Percentiles rank a stretch among this genome's conserved stretches.
These are phyloP conservation scores for Elaeis oleifera DNA, from an alignment of 202 grass and related monocot species.

Conservation along the genomic window DNA sequence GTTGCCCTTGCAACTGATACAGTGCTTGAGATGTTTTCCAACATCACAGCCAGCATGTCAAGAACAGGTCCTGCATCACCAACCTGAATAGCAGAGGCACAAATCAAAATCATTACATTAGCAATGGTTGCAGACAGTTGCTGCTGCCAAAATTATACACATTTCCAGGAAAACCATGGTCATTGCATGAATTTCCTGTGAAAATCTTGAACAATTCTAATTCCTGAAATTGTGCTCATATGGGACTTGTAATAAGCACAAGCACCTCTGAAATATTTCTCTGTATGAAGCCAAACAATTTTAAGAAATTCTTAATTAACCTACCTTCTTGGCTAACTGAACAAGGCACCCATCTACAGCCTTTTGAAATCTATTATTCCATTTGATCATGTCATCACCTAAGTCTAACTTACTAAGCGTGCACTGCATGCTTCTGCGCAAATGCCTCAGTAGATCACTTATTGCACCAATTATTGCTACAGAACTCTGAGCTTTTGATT, in stretches of 20 bases:
- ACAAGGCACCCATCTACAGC: slow-evolving; percentile 69
- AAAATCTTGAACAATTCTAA: too few species aligned
- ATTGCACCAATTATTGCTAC: slow-evolving; percentile 65
- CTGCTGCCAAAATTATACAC: too few species aligned
- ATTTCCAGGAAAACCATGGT: too few species aligned
- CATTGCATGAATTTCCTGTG: too few species aligned
- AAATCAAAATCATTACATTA: not conserved
- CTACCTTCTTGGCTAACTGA: slow-evolving; percentile 71
- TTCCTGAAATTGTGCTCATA: too few species aligned
- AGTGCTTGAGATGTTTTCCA: slow-evolving; percentile 75
- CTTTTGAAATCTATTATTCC: slow-evolving; percentile 56
- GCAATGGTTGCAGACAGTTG: too few species aligned
- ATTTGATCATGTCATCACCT: slow-evolving; percentile 37
- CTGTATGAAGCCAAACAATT: too few species aligned
- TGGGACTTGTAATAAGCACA: too few species aligned
- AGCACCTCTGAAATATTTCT: too few species aligned
- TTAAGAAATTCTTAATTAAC: slow-evolving; percentile 27
- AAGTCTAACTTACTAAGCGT: slow-evolving; percentile 19
- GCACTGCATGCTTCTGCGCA: slow-evolving; percentile 76
- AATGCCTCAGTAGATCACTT: slow-evolving; percentile 76
- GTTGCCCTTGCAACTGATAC: slow-evolving; percentile 53
- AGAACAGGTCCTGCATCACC: slow-evolving; percentile 92
- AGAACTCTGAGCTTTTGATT: slow-evolving; percentile 75
- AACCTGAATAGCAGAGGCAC: slow-evolving; percentile 43
- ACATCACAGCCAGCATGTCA: slow-evolving; percentile 75